These are phyloP conservation scores for Delphinella strobiligena DNA, from an alignment of 2,329 filamentous ascomycete species.

Conservation along the genomic window DNA sequence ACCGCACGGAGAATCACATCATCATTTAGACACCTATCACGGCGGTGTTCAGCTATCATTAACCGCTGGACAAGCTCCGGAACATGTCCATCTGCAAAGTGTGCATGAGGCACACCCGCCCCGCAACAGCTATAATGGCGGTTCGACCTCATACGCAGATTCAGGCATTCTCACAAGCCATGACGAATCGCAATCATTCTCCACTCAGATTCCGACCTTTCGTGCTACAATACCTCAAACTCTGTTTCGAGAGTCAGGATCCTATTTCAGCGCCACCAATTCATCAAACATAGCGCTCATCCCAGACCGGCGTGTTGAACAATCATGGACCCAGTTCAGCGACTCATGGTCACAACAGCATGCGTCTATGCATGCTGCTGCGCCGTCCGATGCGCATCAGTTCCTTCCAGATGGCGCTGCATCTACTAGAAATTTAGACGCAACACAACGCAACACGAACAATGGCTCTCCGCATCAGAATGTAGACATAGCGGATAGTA, in stretches of 20 bases:
- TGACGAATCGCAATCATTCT: neutral
- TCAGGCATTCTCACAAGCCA: neutral
- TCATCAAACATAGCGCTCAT: neutral
- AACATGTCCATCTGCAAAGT: too few relatives aligned
- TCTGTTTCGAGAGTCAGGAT: neutral
- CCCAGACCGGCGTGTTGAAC: neutral
- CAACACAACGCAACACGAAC: neutral
- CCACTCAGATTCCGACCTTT: neutral
- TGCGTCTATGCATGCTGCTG: neutral
- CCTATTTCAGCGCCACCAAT: neutral
- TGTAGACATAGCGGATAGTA: neutral
- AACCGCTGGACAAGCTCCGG: too few relatives aligned
- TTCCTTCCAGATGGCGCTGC: neutral
- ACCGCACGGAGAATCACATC: too few relatives aligned
- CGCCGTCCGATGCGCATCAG: neutral
- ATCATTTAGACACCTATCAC: too few relatives aligned
- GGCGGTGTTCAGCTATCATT: too few relatives aligned
- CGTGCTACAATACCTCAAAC: neutral
- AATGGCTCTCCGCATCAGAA: neutral
- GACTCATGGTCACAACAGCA: neutral
- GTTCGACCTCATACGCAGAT: neutral
- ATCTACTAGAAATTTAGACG: neutral
- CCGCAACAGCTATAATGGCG: neutral
- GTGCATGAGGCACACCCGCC: neutral
- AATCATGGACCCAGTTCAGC: neutral